Evolutionary conservation across 1,284 basidiomycete genomes (phyloP).

Genomic region (Singerocomus inundabilis): DNA sequence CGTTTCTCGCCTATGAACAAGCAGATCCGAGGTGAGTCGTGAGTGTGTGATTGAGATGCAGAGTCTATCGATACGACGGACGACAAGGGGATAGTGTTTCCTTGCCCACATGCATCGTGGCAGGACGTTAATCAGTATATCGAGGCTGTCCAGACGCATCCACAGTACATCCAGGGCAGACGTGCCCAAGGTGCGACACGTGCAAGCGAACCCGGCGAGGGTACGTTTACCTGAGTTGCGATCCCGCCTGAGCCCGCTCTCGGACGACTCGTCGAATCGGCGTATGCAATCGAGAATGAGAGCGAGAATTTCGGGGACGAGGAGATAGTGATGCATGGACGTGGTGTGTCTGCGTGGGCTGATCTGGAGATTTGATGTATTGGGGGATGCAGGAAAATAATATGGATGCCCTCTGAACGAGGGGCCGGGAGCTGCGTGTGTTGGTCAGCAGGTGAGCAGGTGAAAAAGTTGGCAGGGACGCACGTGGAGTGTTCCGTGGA

Average conservation of each 20-base stretch:
- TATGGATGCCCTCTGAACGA: neutral
- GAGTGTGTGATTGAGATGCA: too few relatives aligned
- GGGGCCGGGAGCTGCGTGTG: neutral
- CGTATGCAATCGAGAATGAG: conserved; percentile 25
- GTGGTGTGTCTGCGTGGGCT: too few relatives aligned
- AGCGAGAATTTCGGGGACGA: conserved; percentile 24
- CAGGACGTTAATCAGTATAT: conserved; percentile 16
- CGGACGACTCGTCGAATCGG: conserved; percentile 22
- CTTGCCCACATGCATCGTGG: conserved; percentile 10
- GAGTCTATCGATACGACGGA: neutral
- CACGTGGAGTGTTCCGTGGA: too few relatives aligned
- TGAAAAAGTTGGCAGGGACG: too few relatives aligned
- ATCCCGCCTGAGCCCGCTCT: conserved; percentile 19
- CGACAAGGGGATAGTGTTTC: conserved; percentile 1
- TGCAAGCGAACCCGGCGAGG: conserved; percentile 26
- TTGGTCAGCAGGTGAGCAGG: conserved; percentile 1
- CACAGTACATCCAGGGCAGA: conserved; percentile 24
- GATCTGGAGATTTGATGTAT: neutral
- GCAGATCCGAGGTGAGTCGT: conserved; percentile 1
- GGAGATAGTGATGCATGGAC: conserved; percentile 24
- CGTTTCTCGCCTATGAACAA: too few relatives aligned
- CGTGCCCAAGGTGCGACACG: conserved; percentile 25
- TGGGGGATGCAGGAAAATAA: conserved; percentile 3
- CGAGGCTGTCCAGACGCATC: conserved; percentile 17
- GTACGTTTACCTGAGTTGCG: conserved; percentile 19